Percentiles rank a stretch among this genome's conserved stretches.
Evolutionary conservation across 441 rosid genomes (phyloP).

Genomic region (Bruguiera hainesii): DNA sequence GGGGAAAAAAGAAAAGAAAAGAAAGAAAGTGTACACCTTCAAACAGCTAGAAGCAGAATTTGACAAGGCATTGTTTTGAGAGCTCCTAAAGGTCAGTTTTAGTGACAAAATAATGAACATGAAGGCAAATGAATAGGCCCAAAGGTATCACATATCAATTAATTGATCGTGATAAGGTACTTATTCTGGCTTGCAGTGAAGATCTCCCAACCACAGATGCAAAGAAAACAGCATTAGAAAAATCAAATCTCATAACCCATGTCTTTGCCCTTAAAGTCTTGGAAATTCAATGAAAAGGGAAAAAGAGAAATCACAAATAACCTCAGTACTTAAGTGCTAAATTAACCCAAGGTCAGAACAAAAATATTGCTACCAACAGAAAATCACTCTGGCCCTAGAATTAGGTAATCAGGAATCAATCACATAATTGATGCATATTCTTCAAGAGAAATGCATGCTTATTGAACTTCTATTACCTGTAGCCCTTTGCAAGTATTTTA

Average conservation of each 20-base stretch:
- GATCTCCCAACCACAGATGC: neutral
- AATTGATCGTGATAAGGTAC: neutral
- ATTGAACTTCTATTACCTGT: conserved; percentile 45
- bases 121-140: too few relatives aligned
- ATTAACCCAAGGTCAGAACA: too few relatives aligned
- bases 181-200: neutral
- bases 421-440: neutral
- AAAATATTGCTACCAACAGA: neutral
- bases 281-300: too few relatives aligned
- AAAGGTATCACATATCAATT: neutral
- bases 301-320: too few relatives aligned
- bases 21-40: neutral
- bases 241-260: neutral
- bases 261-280: neutral
- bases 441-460: conserved; percentile 7
- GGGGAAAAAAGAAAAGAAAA: neutral
- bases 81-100: neutral
- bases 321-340: too few relatives aligned
- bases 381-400: neutral
- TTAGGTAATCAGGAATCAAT: conserved; percentile 4
- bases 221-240: neutral
- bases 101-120: neutral
- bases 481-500: conserved; percentile 72
- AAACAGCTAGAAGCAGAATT: conserved; percentile 11
- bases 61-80: neutral